Conservation (phyloP, 1,139 yeast genomes). For the Yamadazyma triangularis region DNA sequence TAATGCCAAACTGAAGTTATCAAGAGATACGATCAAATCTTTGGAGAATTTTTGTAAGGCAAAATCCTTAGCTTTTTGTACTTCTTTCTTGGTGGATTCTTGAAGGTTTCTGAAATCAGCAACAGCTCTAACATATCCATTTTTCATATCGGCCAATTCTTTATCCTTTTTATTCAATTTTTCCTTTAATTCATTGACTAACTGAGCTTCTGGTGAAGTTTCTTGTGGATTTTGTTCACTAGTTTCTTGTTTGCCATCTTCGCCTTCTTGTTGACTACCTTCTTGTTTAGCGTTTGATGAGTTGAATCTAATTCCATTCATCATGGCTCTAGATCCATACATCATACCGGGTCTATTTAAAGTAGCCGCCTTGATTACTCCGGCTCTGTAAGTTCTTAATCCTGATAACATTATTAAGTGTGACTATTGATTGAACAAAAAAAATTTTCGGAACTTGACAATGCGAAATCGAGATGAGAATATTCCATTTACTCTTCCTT, state of each 20-base stretch:
- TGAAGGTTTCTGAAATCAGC: constrained; percentile 95
- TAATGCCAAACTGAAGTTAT: constrained; percentile 86
- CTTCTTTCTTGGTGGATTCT: constrained; percentile 83
- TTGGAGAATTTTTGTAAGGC: constrained; percentile 92
- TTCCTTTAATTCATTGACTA: constrained; percentile 42
- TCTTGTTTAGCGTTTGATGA: constrained; percentile 5
- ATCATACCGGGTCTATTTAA: no score
- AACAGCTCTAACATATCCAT: constrained; percentile 74
- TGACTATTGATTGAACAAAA: background rate
- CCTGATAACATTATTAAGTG: background rate
- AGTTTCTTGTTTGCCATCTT: constrained; percentile 3
- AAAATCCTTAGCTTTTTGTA: constrained; percentile 83
- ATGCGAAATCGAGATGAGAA: background rate
- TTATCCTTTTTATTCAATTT: constrained; percentile 68
- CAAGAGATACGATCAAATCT: constrained; percentile 85
- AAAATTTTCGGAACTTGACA: background rate
- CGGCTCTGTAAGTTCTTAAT: constrained; percentile 1
- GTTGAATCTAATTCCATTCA: constrained; percentile 7
- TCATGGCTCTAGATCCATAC: background rate
- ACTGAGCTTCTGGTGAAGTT: constrained; percentile 12
- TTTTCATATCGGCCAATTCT: constrained; percentile 78
- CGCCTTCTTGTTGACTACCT: constrained; percentile 1
- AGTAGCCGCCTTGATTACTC: background rate
- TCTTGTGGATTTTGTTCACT: constrained; percentile 7
- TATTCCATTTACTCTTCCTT: no score